Conservation (phyloP, 768 basidiomycete genomes). For the Phlebiopsis flavidoalba region DNA sequence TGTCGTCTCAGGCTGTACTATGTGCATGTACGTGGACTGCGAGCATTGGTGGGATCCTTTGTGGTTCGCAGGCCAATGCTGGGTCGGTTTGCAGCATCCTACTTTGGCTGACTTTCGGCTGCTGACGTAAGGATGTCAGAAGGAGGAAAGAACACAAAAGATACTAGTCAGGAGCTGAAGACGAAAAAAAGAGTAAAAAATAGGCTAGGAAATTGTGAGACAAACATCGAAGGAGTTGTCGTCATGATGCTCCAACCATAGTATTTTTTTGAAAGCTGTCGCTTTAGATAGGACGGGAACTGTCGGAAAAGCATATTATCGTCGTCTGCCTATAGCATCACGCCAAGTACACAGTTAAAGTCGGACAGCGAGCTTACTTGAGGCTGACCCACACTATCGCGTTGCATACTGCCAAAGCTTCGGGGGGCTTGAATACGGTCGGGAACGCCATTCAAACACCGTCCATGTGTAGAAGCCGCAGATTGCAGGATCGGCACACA, state of each 20-base stretch:
- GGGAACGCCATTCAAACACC: not conserved
- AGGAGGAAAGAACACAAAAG: not conserved
- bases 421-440: too few species aligned
- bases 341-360: not conserved
- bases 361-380: too few species aligned
- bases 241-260: not conserved
- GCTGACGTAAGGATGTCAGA: not conserved
- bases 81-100: too few species aligned
- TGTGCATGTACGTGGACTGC: not conserved
- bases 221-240: not conserved
- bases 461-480: not conserved
- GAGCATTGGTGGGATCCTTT: not conserved
- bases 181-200: not conserved
- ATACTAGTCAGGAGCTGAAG: not conserved
- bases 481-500: not conserved
- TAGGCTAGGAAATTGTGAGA: not conserved
- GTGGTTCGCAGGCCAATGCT: not conserved
- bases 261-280: too few species aligned
- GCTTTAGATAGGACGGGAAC: too few species aligned
- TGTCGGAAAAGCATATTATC: not conserved
- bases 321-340: not conserved
- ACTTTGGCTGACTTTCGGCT: too few species aligned
- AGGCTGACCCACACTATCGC: too few species aligned
- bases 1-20: too few species aligned
- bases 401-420: not conserved